Conservation (phyloP, 139 green algal species). For the Gonium pectorale region DNA sequence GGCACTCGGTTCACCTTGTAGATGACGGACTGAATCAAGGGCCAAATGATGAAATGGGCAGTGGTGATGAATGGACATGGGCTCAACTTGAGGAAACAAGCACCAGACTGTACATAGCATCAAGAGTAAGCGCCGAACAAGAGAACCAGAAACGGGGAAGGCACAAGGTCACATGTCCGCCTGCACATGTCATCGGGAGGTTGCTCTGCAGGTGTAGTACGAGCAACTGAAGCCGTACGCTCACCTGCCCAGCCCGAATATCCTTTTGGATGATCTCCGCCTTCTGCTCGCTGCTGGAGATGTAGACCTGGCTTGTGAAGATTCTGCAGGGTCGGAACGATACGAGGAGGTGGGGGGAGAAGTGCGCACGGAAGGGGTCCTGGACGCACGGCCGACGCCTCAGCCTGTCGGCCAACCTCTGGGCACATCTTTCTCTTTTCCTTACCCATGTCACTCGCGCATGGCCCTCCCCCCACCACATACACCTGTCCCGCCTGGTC, state of each 20-base stretch:
- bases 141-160: not conserved
- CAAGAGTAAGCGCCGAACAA: not conserved
- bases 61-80: not conserved
- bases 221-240: not conserved
- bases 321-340: not conserved
- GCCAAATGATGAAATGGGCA: not conserved
- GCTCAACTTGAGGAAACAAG: not conserved
- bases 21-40: not conserved
- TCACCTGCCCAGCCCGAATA: constrained; percentile 10
- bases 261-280: constrained; percentile 22
- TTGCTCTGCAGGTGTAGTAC: too few species aligned
- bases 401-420: too few species aligned
- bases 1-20: constrained; percentile 17
- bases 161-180: too few species aligned
- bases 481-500: too few species aligned
- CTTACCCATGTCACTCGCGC: too few species aligned
- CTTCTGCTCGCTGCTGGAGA: not conserved
- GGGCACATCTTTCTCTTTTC: too few species aligned
- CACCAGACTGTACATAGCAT: too few species aligned
- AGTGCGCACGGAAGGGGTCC: not conserved
- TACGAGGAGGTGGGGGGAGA: not conserved
- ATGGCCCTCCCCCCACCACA: too few species aligned
- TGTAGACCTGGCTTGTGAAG: constrained; percentile 26
- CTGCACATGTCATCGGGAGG: too few species aligned
- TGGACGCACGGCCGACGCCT: too few species aligned